Evolutionary conservation across 805 yeast species (phyloP).

Genomic region (Cyberlindnera lachancei): DNA sequence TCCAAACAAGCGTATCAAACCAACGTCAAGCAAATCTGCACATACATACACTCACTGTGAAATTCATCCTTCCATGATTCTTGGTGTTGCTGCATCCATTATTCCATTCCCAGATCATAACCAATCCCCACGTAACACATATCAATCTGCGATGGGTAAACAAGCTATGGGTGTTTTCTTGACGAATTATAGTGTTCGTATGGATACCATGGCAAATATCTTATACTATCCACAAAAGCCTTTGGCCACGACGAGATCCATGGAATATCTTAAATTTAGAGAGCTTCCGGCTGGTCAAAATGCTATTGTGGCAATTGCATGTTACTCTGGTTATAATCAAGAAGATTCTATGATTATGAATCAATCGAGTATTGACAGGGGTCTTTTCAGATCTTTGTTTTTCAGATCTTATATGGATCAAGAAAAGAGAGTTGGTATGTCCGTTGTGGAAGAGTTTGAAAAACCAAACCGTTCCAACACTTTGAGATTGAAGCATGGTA

Average conservation of each 20-base stretch:
- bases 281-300: conserved; percentile 99
- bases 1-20: conserved; percentile 76
- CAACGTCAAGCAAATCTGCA: conserved; percentile 49
- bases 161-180: conserved; percentile 99
- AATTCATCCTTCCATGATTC: conserved; percentile 97
- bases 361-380: conserved; percentile 95
- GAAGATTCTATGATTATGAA: conserved; percentile 99
- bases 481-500: conserved; percentile 92
- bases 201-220: conserved; percentile 99
- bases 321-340: conserved; percentile 98
- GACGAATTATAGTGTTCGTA: conserved; percentile 91
- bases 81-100: conserved; percentile 97
- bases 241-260: conserved; percentile 92
- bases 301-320: conserved; percentile 95
- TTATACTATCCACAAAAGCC: conserved; percentile 98
- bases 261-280: conserved; percentile 95
- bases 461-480: conserved; percentile 95
- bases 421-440: conserved; percentile 97
- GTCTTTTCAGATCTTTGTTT: conserved; percentile 89
- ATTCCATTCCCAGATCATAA: conserved; percentile 99
- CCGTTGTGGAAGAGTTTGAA: conserved; percentile 95
- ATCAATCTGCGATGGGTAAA: conserved; percentile 99
- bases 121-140: conserved; percentile 98
- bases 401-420: conserved; percentile 98
- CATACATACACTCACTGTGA: conserved; percentile 97